Conservation (phyloP, 164 flowering plant genomes). For the Nymphaea colorata region DNA sequence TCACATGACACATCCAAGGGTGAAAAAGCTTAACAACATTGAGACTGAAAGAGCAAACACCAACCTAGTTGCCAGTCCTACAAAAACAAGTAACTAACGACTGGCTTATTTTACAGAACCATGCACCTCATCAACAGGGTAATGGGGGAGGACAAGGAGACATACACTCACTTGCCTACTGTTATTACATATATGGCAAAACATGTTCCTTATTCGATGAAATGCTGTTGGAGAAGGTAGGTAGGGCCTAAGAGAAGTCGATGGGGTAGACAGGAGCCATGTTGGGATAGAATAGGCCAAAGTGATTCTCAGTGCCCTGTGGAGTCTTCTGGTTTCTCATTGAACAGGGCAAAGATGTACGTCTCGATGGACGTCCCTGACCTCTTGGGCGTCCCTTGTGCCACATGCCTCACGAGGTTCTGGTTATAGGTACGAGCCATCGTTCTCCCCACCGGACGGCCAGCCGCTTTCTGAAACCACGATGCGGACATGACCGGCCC, state of each 20-base stretch:
- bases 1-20: too few species aligned
- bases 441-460: conserved; percentile 9
- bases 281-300: conserved; percentile 9
- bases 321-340: conserved; percentile 3
- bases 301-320: not conserved
- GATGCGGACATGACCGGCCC: conserved; percentile 3
- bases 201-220: not conserved
- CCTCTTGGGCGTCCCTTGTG: conserved; percentile 3
- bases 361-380: conserved; percentile 3
- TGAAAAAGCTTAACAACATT: too few species aligned
- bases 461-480: conserved; percentile 8
- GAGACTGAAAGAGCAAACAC: too few species aligned
- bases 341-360: conserved; percentile 9
- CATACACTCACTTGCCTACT: not conserved
- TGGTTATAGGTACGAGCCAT: conserved; percentile 2
- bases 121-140: not conserved
- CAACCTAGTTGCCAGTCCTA: too few species aligned
- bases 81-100: too few species aligned
- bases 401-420: conserved; percentile 5
- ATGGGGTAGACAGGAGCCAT: conserved; percentile 4
- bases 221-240: not conserved
- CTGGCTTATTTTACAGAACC: not conserved
- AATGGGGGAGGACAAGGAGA: not conserved
- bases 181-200: not conserved
- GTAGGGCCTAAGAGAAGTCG: not conserved